phyloP scores from a whole-genome alignment of 169 alveolate species.

The Perkinsus chesapeaki region DNA sequence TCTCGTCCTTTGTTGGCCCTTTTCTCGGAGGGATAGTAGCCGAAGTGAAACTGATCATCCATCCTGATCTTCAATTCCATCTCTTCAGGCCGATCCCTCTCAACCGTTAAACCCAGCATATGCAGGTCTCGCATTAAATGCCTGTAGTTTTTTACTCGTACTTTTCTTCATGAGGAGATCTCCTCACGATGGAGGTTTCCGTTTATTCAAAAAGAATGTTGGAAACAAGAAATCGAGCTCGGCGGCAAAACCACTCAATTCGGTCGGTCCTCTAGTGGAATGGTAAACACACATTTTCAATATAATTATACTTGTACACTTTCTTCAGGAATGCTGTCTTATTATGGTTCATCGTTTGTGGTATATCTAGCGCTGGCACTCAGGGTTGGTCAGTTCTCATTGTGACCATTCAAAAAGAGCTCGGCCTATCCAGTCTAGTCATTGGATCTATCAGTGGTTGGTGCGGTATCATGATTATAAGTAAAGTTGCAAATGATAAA shows the following conservation, averaged over 20 bases:
- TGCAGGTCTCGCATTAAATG: background rate
- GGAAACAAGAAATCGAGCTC: background rate
- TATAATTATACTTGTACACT: too few relatives aligned
- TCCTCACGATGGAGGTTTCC: background rate
- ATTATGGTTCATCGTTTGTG: background rate
- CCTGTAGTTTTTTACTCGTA: background rate
- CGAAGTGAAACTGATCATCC: background rate
- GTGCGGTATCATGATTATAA: background rate
- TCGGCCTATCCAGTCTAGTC: background rate
- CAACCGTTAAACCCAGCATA: background rate
- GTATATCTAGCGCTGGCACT: background rate
- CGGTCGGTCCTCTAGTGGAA: background rate
- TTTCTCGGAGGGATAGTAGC: background rate
- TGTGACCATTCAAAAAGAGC: background rate
- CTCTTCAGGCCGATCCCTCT: background rate
- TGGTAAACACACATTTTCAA: background rate
- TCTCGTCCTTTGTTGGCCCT: background rate
- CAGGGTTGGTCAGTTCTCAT: background rate
- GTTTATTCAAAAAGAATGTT: background rate
- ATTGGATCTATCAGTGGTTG: background rate
- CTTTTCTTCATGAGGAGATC: background rate
- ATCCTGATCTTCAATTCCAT: background rate
- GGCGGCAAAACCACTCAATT: background rate
- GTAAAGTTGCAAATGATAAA: background rate
- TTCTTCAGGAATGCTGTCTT: background rate